Evolutionary conservation across 169 alveolate species (phyloP), one percentile per base, ranked within the genome.

Genomic region (Fabrea salina): DNA sequence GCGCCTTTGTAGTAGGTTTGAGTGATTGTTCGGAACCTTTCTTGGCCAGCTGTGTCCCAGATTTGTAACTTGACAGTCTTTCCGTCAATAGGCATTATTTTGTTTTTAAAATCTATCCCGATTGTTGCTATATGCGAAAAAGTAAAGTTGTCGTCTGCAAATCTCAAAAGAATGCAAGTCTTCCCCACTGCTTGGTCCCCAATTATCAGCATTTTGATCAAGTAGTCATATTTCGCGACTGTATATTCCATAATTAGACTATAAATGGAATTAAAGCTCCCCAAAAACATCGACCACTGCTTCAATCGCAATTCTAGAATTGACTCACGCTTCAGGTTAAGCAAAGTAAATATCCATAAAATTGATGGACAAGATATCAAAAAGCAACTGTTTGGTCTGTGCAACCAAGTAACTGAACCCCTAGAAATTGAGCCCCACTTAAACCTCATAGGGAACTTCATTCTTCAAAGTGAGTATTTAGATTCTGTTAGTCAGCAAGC

Each of bases 151-250:
- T 43, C 61, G 68, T 79, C 98, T n/a, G 99, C 98, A 75, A 98
- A 98, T 32, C 99, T 92, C 68, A 98, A 94, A 16, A 98, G 91
- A 37, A 98, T 89, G 70, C 99, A 98, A 5, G 99, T 96, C 81
- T 98, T 98, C 32, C 99, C 99, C 0, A 97, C 99, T 33, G 99
- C 99, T 30, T 99, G 93, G 81, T 98, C 99, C 8, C 99, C 99
- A 61, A 98, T 95, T 11, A 98, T 94, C 61, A 98, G 98, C 71
- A 98, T 89, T 91, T 98, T 98, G 93, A 97, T 97, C 32, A 66
- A 35, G 30, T 66, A 66, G 54, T 66, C 76, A 66, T 11, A 44
- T 44, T 44, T 16, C 16, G 53, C 16, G n/a, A 44, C 16, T 44
- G 16, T 11, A 44, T 16, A 44, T 44, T 44, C 16, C 16, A 44